These are phyloP conservation scores for Punica granatum DNA, from an alignment of 345 rosid genomes.

Conservation along the genomic window DNA sequence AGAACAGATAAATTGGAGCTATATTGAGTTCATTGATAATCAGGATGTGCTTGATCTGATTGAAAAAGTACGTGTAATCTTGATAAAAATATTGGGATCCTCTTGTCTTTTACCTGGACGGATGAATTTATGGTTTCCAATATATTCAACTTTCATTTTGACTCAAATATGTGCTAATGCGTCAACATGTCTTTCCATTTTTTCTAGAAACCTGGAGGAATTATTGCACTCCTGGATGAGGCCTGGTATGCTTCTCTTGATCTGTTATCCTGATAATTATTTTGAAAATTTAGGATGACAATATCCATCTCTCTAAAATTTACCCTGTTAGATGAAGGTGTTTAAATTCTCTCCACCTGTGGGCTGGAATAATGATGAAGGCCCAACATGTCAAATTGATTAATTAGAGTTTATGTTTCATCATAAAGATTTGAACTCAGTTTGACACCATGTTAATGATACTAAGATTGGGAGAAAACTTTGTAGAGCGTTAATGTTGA, in stretches of 20 bases:
- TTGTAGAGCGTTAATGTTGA: neutral
- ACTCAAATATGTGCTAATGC: neutral
- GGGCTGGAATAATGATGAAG: neutral
- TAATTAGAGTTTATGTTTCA: neutral
- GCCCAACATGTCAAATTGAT: neutral
- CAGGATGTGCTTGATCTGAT: conserved; percentile 83
- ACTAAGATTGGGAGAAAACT: neutral
- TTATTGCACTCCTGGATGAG: conserved; percentile 89
- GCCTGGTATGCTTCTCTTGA: conserved; percentile 58
- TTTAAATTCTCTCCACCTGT: neutral
- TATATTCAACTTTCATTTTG: neutral
- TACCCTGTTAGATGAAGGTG: neutral
- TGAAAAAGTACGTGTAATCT: conserved; percentile 43
- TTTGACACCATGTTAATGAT: neutral
- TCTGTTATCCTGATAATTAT: conserved; percentile 1
- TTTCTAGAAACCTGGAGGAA: conserved; percentile 86
- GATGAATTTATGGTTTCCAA: neutral
- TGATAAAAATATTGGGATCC: neutral
- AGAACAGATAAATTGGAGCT: conserved; percentile 91
- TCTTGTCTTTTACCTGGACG: neutral
- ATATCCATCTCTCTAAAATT: neutral
- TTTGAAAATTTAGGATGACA: neutral
- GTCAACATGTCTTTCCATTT: neutral
- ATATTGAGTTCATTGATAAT: conserved; percentile 84
- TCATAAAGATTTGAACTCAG: neutral